Evolutionary conservation across 202 grass and related monocot genomes (phyloP).

Genomic region (Panicum virgatum): DNA sequence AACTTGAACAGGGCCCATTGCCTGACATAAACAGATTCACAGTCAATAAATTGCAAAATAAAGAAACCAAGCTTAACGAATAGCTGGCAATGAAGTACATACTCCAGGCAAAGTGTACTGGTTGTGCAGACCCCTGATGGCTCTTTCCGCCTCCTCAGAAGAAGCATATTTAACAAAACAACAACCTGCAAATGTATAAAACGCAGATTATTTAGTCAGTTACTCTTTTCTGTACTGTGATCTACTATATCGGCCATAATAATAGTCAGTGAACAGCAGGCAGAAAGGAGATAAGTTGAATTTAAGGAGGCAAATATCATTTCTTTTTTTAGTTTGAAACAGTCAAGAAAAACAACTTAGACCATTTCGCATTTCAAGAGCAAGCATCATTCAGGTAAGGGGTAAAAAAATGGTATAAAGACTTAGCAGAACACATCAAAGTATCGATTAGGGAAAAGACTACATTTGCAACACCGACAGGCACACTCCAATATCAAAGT

Average conservation of each 20-base stretch:
- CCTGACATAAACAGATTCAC: constrained; percentile 56
- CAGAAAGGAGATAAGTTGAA: neutral
- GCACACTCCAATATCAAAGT: neutral
- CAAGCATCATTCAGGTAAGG: neutral
- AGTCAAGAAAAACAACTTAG: neutral
- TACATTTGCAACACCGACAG: neutral
- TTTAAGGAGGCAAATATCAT: neutral
- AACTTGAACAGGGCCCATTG: constrained; percentile 87
- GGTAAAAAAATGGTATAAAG: neutral
- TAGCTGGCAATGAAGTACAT: constrained; percentile 37
- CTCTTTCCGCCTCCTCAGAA: constrained; percentile 88
- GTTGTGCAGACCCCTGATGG: constrained; percentile 97
- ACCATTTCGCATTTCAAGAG: constrained; percentile 16
- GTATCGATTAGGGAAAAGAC: constrained; percentile 11
- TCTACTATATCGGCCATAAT: constrained; percentile 18
- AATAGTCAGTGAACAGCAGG: neutral
- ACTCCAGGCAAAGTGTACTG: constrained; percentile 89
- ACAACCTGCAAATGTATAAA: constrained; percentile 70
- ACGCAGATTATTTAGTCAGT: constrained; percentile 42
- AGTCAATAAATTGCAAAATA: constrained; percentile 28
- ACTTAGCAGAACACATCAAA: neutral
- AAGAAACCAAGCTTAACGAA: constrained; percentile 33
- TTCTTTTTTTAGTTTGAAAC: neutral
- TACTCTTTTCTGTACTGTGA: constrained; percentile 31
- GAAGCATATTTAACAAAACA: constrained; percentile 99